A percentile compares a stretch with the other conserved stretches of the same genome.
Evolutionary conservation across 805 yeast species (phyloP).

Genomic region (Metschnikowia gruessii): DNA sequence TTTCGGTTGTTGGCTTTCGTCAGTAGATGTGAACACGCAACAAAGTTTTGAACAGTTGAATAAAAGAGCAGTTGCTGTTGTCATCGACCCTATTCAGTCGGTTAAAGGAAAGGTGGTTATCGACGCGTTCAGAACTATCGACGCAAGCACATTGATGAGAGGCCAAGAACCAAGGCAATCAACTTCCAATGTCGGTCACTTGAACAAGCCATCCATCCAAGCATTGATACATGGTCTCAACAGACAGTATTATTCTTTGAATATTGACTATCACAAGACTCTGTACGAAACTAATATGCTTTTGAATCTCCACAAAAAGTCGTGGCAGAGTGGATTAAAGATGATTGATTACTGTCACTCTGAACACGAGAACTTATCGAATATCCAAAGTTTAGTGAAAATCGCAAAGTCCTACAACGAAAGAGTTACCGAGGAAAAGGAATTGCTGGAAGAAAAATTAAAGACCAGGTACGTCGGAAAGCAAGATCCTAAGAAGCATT

Average conservation of each 20-base stretch:
- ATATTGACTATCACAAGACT: constrained; percentile 92
- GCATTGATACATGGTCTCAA: constrained; percentile 96
- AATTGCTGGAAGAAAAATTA: constrained; percentile 79
- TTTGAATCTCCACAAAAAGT: constrained; percentile 87
- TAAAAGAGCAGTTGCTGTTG: constrained; percentile 96
- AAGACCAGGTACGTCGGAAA: constrained; percentile 97
- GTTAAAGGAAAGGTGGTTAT: constrained; percentile 98
- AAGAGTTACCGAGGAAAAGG: constrained; percentile 90
- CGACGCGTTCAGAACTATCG: constrained; percentile 95
- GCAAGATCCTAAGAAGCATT: constrained; percentile 98
- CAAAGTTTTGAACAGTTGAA: constrained; percentile 96
- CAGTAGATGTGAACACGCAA: constrained; percentile 96
- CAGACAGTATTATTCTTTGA: constrained; percentile 93
- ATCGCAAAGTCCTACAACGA: constrained; percentile 87
- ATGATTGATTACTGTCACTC: constrained; percentile 73
- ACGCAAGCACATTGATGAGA: constrained; percentile 82
- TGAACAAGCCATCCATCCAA: constrained; percentile 95
- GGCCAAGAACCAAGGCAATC: constrained; percentile 98
- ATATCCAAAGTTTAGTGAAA: constrained; percentile 76
- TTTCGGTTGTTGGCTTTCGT: constrained; percentile 98
- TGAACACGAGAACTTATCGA: constrained; percentile 70
- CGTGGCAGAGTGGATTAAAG: constrained; percentile 91
- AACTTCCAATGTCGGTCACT: constrained; percentile 90
- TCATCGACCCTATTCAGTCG: constrained; percentile 96
- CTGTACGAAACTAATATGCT: constrained; percentile 91